phyloP scores from a whole-genome alignment of 345 rosid genomes.

The Heritiera fomes region DNA sequence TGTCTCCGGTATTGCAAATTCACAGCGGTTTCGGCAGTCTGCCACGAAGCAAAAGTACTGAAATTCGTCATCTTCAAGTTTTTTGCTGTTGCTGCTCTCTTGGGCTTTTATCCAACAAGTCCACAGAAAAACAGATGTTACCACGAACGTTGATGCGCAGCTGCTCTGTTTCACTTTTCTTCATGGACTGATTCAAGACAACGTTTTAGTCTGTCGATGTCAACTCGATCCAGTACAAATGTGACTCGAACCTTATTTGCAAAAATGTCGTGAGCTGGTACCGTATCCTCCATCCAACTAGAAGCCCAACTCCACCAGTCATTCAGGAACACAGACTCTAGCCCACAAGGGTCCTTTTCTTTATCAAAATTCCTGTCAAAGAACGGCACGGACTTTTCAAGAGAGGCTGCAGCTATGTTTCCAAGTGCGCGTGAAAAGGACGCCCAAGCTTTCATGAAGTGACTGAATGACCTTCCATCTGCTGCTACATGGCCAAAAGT shows the following conservation, averaged over 20 bases:
- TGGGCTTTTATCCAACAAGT: slow-evolving; percentile 29
- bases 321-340: slow-evolving; percentile 24
- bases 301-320: slow-evolving; percentile 17
- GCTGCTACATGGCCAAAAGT: slow-evolving; percentile 27
- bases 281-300: not conserved
- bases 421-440: slow-evolving; percentile 26
- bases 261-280: not conserved
- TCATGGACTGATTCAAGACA: not conserved
- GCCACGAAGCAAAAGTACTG: slow-evolving; percentile 7
- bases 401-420: too few species aligned
- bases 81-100: not conserved
- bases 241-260: slow-evolving; percentile 37
- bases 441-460: slow-evolving; percentile 45
- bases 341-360: slow-evolving; percentile 23
- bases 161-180: not conserved
- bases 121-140: slow-evolving; percentile 38
- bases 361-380: slow-evolving; percentile 24
- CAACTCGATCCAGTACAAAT: slow-evolving; percentile 19
- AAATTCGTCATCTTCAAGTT: not conserved
- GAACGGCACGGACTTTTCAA: too few species aligned
- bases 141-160: slow-evolving; percentile 33
- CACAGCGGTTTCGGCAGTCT: slow-evolving; percentile 33
- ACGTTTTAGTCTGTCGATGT: slow-evolving; percentile 28
- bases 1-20: slow-evolving; percentile 18
- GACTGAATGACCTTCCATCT: slow-evolving; percentile 37